phyloP scores from a whole-genome alignment of 345 rosid species.

The Citrus glauca region DNA sequence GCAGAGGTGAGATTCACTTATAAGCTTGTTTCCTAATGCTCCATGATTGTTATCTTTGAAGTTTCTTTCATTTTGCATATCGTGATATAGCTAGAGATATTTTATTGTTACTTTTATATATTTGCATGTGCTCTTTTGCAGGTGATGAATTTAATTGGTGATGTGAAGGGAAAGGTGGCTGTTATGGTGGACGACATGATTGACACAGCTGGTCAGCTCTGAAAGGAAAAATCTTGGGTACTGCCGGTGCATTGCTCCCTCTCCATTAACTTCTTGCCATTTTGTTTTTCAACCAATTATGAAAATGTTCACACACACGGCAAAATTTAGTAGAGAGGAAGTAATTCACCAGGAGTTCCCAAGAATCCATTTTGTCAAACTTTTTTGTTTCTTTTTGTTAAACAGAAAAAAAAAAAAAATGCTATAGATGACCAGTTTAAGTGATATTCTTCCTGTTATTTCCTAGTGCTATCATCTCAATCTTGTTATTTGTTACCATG shows the following conservation, averaged over 20 bases:
- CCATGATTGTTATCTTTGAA: neutral
- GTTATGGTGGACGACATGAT: conserved; percentile 99
- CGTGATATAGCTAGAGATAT: neutral
- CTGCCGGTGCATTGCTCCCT: neutral
- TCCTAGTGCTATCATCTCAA: neutral
- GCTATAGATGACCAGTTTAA: neutral
- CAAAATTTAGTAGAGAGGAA: neutral
- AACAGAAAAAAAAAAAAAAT: neutral
- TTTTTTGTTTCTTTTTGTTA: neutral
- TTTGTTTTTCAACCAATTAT: neutral
- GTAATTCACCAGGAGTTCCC: neutral
- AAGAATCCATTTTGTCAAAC: neutral
- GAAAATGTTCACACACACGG: neutral
- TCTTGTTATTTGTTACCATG: neutral
- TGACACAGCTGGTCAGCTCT: conserved; percentile 83
- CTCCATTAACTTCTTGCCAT: neutral
- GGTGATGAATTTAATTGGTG: conserved; percentile 98
- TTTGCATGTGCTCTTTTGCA: conserved; percentile 23
- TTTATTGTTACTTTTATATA: neutral
- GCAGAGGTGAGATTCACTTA: conserved; percentile 63
- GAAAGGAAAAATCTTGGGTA: neutral
- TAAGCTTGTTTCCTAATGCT: neutral
- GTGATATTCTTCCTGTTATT: neutral
- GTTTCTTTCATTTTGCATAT: neutral
- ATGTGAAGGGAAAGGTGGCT: conserved; percentile 94